Conservation (phyloP, 2,329 filamentous ascomycete species). For the Pseudogymnoascus sp. region DNA sequence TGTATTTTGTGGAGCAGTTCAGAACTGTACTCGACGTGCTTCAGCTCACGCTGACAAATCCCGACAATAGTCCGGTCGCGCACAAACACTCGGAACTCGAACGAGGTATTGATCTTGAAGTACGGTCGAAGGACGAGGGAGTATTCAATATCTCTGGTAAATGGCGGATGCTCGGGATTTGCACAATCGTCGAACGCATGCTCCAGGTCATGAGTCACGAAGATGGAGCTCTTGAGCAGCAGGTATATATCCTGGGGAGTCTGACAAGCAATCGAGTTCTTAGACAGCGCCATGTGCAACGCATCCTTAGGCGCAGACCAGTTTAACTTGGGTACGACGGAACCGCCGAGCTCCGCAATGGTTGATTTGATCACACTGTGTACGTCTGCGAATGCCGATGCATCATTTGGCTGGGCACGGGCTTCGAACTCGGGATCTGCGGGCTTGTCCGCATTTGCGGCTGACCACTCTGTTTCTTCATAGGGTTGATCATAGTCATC, state of each 20-base stretch:
- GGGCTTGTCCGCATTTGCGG: constrained; percentile 44
- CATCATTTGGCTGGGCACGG: constrained; percentile 10
- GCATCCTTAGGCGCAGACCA: constrained; percentile 97
- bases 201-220: constrained; percentile 88
- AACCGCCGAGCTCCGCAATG: constrained; percentile 75
- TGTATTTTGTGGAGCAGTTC: constrained; percentile 58
- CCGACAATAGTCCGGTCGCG: constrained; percentile 72
- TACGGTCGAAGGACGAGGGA: constrained; percentile 78
- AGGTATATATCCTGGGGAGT: constrained; percentile 88
- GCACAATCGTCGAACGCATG: constrained; percentile 79
- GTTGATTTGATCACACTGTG: constrained; percentile 70
- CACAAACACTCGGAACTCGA: constrained; percentile 96
- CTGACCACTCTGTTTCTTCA: constrained; percentile 17
- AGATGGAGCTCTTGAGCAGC: constrained; percentile 88
- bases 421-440: constrained; percentile 21
- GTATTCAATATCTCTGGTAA: constrained; percentile 29
- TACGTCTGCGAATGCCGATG: constrained; percentile 52
- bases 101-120: constrained; percentile 78
- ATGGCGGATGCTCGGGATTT: constrained; percentile 29
- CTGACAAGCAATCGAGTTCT: constrained; percentile 87
- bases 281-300: constrained; percentile 75
- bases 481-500: constrained; percentile 39
- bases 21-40: constrained; percentile 77
- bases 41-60: constrained; percentile 82
- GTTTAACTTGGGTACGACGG: constrained; percentile 88